Conservation (phyloP, 768 basidiomycete species). For the Lentinula detonsa region DNA sequence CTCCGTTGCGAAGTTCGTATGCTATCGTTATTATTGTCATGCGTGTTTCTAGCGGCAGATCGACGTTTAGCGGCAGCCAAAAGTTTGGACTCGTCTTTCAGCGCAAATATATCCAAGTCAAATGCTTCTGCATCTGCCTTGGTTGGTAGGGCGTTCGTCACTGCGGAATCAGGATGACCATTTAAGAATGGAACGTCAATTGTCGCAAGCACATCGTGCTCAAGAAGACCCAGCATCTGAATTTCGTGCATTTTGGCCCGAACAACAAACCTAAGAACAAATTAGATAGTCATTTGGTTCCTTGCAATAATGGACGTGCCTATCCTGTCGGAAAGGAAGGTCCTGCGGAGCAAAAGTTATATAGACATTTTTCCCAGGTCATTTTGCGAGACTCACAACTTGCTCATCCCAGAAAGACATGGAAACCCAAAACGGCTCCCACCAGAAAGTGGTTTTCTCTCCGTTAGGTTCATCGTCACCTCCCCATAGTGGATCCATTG, state of each 20-base stretch:
- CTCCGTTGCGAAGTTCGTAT: slow-evolving; percentile 45
- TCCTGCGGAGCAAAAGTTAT: slow-evolving; percentile 24
- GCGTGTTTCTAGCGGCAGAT: slow-evolving; percentile 17
- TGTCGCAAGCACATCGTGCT: slow-evolving; percentile 84
- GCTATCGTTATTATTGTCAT: slow-evolving; percentile 22
- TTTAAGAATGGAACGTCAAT: slow-evolving; percentile 82
- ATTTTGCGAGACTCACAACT: slow-evolving; percentile 29
- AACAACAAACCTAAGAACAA: slow-evolving; percentile 67
- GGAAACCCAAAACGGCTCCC: slow-evolving; percentile 86
- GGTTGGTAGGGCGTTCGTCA: slow-evolving; percentile 24
- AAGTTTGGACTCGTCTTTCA: slow-evolving; percentile 27
- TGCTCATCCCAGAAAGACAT: slow-evolving; percentile 85
- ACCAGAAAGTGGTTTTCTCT: slow-evolving; percentile 66
- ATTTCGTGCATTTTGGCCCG: slow-evolving; percentile 98
- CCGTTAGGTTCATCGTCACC: slow-evolving; percentile 43
- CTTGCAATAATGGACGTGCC: slow-evolving; percentile 33
- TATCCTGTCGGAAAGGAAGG: slow-evolving; percentile 71
- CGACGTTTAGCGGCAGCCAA: background rate
- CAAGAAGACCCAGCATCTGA: slow-evolving; percentile 88
- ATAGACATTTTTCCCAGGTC: background rate
- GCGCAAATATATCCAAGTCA: slow-evolving; percentile 63
- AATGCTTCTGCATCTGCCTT: slow-evolving; percentile 65
- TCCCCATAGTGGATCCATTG: slow-evolving; percentile 72
- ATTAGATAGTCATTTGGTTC: background rate
- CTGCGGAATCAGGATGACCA: slow-evolving; percentile 30